Percentiles rank a stretch among this genome's conserved stretches.
These are phyloP conservation scores for Monascus ruber DNA, from an alignment of 2,329 filamentous ascomycete species.

Conservation along the genomic window DNA sequence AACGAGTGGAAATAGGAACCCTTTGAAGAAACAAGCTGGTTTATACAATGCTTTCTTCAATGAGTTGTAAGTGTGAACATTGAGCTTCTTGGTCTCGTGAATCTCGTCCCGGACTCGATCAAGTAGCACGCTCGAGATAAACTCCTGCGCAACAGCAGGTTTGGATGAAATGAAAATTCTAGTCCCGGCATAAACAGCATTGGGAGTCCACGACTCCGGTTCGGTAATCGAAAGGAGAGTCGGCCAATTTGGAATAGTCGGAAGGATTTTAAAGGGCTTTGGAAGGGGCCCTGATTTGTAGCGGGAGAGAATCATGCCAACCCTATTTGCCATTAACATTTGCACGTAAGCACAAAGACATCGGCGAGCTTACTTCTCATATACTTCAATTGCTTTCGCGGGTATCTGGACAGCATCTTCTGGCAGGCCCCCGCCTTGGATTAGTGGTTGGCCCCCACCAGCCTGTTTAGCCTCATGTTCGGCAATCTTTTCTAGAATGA, in stretches of 20 bases:
- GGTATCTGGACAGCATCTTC: conserved; percentile 81
- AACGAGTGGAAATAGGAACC: conserved; percentile 82
- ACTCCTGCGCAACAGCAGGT: conserved; percentile 67
- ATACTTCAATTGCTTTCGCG: conserved; percentile 86
- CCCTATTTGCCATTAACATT: conserved; percentile 35
- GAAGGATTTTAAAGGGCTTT: conserved; percentile 95
- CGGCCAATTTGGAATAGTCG: conserved; percentile 85
- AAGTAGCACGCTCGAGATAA: conserved; percentile 76
- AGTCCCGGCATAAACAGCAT: conserved; percentile 79
- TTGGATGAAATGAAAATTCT: conserved; percentile 84
- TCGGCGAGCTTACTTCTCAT: conserved; percentile 56
- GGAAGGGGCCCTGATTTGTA: conserved; percentile 96
- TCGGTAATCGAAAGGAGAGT: conserved; percentile 75
- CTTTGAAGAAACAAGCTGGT: conserved; percentile 93
- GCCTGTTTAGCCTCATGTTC: conserved; percentile 66
- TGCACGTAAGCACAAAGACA: neutral
- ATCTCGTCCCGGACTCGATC: conserved; percentile 91
- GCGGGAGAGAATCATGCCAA: conserved; percentile 76
- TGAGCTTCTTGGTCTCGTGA: conserved; percentile 84
- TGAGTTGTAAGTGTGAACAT: conserved; percentile 87
- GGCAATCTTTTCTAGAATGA: conserved; percentile 91
- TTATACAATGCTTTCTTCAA: conserved; percentile 91
- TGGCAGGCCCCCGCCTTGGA: conserved; percentile 45
- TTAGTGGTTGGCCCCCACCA: conserved; percentile 27
- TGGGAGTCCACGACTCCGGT: conserved; percentile 66